phyloP scores from a whole-genome alignment of 2,329 filamentous ascomycete species.

The Alternaria gaisen region DNA sequence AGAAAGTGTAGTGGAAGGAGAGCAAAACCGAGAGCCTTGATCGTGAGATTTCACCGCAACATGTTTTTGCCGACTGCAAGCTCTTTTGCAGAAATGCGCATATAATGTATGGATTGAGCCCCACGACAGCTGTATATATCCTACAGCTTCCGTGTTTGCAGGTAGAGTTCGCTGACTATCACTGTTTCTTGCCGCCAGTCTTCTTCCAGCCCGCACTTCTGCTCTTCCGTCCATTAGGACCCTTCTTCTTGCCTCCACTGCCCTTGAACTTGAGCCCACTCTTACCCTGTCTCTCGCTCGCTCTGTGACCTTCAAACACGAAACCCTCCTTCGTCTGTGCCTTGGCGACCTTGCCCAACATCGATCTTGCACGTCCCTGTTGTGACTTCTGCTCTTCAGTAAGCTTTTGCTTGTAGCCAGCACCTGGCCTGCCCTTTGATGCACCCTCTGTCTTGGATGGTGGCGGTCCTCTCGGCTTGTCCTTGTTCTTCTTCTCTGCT shows the following conservation, averaged over 20 bases:
- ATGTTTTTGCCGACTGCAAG: background rate
- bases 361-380: conserved; percentile 76
- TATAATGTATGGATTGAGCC: background rate
- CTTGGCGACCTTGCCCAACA: conserved; percentile 75
- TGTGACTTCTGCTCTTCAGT: conserved; percentile 74
- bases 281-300: conserved; percentile 71
- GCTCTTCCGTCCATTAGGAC: conserved; percentile 55
- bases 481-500: conserved; percentile 61
- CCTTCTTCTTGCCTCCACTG: conserved; percentile 55
- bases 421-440: conserved; percentile 53
- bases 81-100: background rate
- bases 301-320: conserved; percentile 83
- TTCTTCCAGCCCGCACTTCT: conserved; percentile 59
- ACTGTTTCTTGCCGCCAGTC: conserved; percentile 44
- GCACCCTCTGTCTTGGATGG: conserved; percentile 28
- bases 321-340: conserved; percentile 72
- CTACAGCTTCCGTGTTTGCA: background rate
- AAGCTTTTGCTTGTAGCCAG: conserved; percentile 73
- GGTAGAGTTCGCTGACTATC: background rate
- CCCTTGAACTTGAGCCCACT: conserved; percentile 67
- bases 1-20: background rate
- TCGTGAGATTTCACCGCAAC: background rate
- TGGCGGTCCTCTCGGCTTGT: conserved; percentile 39
- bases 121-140: background rate
- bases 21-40: background rate